These are phyloP conservation scores for Tuber brumale DNA, from an alignment of 495 filamentous ascomycete genomes.

Conservation along the genomic window DNA sequence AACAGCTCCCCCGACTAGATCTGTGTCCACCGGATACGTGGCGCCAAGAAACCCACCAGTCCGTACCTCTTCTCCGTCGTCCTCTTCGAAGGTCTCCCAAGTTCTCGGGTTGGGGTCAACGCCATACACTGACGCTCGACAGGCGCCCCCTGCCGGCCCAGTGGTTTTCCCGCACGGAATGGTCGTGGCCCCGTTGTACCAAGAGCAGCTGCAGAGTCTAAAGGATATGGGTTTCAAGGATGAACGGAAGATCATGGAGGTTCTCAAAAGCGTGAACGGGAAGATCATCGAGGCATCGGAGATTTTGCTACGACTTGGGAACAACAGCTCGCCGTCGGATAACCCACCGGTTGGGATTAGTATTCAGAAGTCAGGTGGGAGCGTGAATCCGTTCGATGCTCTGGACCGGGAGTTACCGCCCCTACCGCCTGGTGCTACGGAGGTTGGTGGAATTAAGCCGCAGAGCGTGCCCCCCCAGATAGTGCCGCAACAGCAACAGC, in stretches of 20 bases:
- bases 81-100: conserved; percentile 32
- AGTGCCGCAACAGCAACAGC: conserved; percentile 45
- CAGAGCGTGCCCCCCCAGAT: conserved; percentile 53
- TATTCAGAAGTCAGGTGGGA: conserved; percentile 46
- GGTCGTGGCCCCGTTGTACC: conserved; percentile 44
- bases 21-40: conserved; percentile 15
- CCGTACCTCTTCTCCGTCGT: conserved; percentile 24
- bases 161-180: conserved; percentile 37
- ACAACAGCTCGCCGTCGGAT: conserved; percentile 31
- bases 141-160: conserved; percentile 18
- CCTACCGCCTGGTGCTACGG: conserved; percentile 39
- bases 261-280: conserved; percentile 71
- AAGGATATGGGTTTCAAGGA: conserved; percentile 91
- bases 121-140: conserved; percentile 29
- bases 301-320: conserved; percentile 56
- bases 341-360: conserved; percentile 42
- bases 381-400: conserved; percentile 61
- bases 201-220: conserved; percentile 66
- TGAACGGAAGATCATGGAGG: conserved; percentile 67
- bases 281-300: conserved; percentile 81
- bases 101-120: conserved; percentile 30
- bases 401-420: conserved; percentile 38
- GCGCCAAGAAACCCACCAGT: conserved; percentile 18
- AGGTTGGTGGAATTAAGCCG: conserved; percentile 61
- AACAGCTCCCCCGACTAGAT: conserved; percentile 22